These are phyloP conservation scores for Lentinus tigrinus DNA, from an alignment of 768 basidiomycete genomes.

Conservation along the genomic window DNA sequence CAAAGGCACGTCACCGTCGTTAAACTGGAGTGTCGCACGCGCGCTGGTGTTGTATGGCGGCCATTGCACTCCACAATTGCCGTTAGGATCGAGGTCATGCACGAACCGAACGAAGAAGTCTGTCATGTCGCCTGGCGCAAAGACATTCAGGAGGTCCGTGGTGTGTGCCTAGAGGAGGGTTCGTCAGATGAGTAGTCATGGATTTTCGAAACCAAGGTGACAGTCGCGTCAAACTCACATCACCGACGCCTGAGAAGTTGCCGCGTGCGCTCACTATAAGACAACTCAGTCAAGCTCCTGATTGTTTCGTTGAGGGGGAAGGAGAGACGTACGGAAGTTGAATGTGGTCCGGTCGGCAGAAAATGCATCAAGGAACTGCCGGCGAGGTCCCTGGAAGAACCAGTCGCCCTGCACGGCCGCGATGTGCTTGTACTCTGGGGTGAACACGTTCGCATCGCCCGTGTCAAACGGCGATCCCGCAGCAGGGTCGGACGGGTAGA, in stretches of 20 bases:
- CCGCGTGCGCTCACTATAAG: slow-evolving; percentile 23
- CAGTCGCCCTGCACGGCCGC: slow-evolving; percentile 29
- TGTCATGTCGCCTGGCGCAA: slow-evolving; percentile 40
- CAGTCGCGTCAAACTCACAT: slow-evolving; percentile 3
- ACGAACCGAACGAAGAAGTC: slow-evolving; percentile 48
- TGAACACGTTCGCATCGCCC: slow-evolving; percentile 42
- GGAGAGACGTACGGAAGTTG: slow-evolving; percentile 15
- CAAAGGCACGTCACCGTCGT: no score
- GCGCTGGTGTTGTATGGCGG: slow-evolving; percentile 11
- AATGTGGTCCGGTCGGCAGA: slow-evolving; percentile 20
- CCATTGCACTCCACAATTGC: slow-evolving; percentile 8
- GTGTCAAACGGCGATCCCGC: slow-evolving; percentile 57
- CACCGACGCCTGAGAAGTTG: slow-evolving; percentile 4
- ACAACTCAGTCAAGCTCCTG: no score
- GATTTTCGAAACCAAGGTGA: not conserved
- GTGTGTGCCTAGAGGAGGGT: slow-evolving; percentile 37
- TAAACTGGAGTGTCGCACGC: no score
- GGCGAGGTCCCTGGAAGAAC: slow-evolving; percentile 25
- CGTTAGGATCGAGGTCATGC: slow-evolving; percentile 45
- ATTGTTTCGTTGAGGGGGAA: not conserved
- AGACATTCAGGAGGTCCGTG: slow-evolving; percentile 43
- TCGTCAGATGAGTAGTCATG: not conserved
- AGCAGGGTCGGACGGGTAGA: slow-evolving; percentile 32
- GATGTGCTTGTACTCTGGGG: slow-evolving; percentile 35
- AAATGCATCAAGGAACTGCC: slow-evolving; percentile 19